phyloP scores from a whole-genome alignment of 2,329 filamentous ascomycete genomes.

The Curvularia spicifera region DNA sequence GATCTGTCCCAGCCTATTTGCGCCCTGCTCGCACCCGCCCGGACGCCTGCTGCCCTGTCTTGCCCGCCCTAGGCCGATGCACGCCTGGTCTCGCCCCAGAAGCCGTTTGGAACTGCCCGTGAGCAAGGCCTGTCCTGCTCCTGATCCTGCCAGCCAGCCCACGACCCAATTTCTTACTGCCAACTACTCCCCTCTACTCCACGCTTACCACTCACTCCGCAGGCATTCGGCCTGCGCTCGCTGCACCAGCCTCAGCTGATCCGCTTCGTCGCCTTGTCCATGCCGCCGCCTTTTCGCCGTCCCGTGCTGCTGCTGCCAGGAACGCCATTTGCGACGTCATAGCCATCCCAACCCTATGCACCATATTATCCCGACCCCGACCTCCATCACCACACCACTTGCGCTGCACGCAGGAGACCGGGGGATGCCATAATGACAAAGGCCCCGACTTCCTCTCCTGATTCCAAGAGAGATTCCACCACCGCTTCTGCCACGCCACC shows the following conservation, averaged over 20 bases:
- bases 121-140: conserved; percentile 2
- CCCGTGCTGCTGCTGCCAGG: conserved; percentile 12
- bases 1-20: conserved; percentile 9
- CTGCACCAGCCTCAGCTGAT: conserved; percentile 5
- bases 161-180: conserved; percentile 12
- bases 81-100: conserved; percentile 5
- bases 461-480: conserved; percentile 20
- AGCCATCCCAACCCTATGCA: conserved; percentile 21
- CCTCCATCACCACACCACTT: conserved; percentile 22
- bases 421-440: conserved; percentile 42
- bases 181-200: conserved; percentile 12
- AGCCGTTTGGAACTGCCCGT: conserved; percentile 1
- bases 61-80: conserved; percentile 6
- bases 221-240: conserved; percentile 6
- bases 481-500: conserved; percentile 9
- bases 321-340: conserved; percentile 23
- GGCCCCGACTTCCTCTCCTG: conserved; percentile 35
- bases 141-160: conserved; percentile 12
- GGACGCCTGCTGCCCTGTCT: conserved; percentile 1
- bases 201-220: not conserved
- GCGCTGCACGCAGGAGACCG: conserved; percentile 21
- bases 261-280: conserved; percentile 8
- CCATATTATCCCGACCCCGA: conserved; percentile 10
- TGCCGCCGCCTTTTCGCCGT: conserved; percentile 12
- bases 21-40: conserved; percentile 1